phyloP scores from a whole-genome alignment of 2,329 filamentous ascomycete species.

The Pseudogymnoascus sp. region DNA sequence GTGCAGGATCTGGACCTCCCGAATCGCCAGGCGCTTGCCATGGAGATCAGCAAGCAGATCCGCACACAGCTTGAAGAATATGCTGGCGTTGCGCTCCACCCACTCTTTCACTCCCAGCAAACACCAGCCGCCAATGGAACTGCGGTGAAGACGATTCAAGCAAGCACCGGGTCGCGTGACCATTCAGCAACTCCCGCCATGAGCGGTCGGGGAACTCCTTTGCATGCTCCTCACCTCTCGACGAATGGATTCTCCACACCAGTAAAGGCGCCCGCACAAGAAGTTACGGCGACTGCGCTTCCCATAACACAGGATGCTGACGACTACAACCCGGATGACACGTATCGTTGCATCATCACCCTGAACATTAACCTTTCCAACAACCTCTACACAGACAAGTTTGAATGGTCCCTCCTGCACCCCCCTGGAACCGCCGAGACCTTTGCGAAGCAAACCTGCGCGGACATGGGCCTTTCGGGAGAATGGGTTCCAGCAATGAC shows the following conservation, averaged over 20 bases:
- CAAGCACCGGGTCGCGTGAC: constrained; percentile 26
- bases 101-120: constrained; percentile 66
- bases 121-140: constrained; percentile 27
- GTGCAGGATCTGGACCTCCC: constrained; percentile 92
- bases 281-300: constrained; percentile 63
- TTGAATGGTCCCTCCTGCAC: constrained; percentile 93
- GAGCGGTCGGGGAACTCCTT: constrained; percentile 50
- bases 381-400: constrained; percentile 89
- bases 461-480: constrained; percentile 77
- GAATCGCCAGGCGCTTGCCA: constrained; percentile 58
- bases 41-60: constrained; percentile 87
- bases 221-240: constrained; percentile 39
- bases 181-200: constrained; percentile 36
- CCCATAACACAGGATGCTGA: constrained; percentile 58
- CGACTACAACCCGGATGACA: constrained; percentile 82
- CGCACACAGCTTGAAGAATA: constrained; percentile 94
- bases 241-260: constrained; percentile 41
- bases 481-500: constrained; percentile 95
- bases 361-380: constrained; percentile 89
- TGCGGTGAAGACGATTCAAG: constrained; percentile 28
- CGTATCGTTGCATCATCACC: constrained; percentile 85
- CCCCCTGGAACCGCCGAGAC: constrained; percentile 85
- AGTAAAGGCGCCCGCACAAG: constrained; percentile 29
- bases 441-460: constrained; percentile 87
- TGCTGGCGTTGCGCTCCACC: constrained; percentile 86